A percentile compares a stretch with the other conserved stretches of the same genome.
phyloP scores from a whole-genome alignment of 352 stramenopile genomes.

The Phytophthora syringae region DNA sequence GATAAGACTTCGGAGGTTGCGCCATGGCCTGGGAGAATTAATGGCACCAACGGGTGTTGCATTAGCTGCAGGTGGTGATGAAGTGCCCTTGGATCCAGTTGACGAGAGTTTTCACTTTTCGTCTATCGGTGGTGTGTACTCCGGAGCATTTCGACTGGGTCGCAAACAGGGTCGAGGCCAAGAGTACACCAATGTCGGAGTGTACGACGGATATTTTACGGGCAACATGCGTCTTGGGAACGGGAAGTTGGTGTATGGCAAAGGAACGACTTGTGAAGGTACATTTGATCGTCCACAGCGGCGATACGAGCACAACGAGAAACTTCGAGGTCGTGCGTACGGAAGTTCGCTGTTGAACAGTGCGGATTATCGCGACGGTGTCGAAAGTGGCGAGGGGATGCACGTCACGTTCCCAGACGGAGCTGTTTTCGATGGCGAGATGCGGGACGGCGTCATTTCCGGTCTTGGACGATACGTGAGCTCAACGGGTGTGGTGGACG shows the following conservation, averaged over 20 bases:
- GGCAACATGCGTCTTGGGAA: conserved; percentile 46
- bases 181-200: conserved; percentile 69
- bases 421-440: conserved; percentile 69
- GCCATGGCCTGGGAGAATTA: conserved; percentile 57
- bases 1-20: conserved; percentile 58
- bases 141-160: conserved; percentile 54
- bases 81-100: conserved; percentile 39
- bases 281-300: conserved; percentile 54
- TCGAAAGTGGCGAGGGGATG: conserved; percentile 57
- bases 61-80: conserved; percentile 17
- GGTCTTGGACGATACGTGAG: conserved; percentile 62
- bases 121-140: conserved; percentile 66
- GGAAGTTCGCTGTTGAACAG: conserved; percentile 54
- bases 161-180: conserved; percentile 59
- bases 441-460: conserved; percentile 65
- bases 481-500: conserved; percentile 66
- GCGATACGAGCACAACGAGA: conserved; percentile 53
- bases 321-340: conserved; percentile 41
- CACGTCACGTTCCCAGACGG: conserved; percentile 65
- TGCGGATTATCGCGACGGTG: conserved; percentile 55
- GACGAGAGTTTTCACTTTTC: conserved; percentile 75
- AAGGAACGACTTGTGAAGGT: conserved; percentile 53
- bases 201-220: conserved; percentile 70
- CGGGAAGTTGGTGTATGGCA: conserved; percentile 66
- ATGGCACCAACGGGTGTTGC: conserved; percentile 33